Evolutionary conservation across 192 early-diverging fungal species (phyloP), one percentile per base, ranked within the genome.

Genomic region (Coemansia sp.): DNA sequence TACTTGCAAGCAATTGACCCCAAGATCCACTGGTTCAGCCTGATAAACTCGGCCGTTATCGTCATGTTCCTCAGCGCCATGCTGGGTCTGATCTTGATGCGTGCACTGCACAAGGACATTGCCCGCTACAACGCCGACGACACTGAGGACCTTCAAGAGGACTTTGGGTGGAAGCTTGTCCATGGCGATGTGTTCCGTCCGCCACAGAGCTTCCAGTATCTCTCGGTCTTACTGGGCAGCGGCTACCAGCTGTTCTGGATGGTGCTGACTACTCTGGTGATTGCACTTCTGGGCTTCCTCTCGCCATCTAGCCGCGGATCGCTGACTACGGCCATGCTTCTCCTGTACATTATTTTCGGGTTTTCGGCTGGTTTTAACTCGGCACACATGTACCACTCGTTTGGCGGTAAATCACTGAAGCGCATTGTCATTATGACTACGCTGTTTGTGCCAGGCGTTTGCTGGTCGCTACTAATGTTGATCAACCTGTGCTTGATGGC

Each of bases 151-250:
- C 80, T 93, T 34, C 91, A 92, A 67, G 97, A 98, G 66, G 97
- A 98, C 67, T 97, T 93, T 89, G 97, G 97, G 3, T 98, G 97
- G 97, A 98, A 97, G 81, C 89, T 95, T 36, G 93, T 98, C 7
- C 97, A 98, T 63, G 95, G 95, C 36, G 97, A 98, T 79, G 93
- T 98, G n/a, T 98, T 98, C 85, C 91, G 97, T n/a, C 76, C 94
- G 27, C 95, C 97, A 3, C 71, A 86, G 31, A 88, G 90, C 36
- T 84, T 90, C 57, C 89, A 91, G 68, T 80, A 92, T 59, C 82
- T 98, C 29, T 83, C 93, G 0, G 93, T 95, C 12, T 86, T 95
- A 38, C 73, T 95, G 24, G 97, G 96, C 33, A 95, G 90, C 68
- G 97, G 97, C 65, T 77, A 90, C 43, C 92, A 93, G 72, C 87